A percentile compares a stretch with the other conserved stretches of the same genome.
phyloP scores from a whole-genome alignment of 768 basidiomycete species.

The Amanita polypyramis region DNA sequence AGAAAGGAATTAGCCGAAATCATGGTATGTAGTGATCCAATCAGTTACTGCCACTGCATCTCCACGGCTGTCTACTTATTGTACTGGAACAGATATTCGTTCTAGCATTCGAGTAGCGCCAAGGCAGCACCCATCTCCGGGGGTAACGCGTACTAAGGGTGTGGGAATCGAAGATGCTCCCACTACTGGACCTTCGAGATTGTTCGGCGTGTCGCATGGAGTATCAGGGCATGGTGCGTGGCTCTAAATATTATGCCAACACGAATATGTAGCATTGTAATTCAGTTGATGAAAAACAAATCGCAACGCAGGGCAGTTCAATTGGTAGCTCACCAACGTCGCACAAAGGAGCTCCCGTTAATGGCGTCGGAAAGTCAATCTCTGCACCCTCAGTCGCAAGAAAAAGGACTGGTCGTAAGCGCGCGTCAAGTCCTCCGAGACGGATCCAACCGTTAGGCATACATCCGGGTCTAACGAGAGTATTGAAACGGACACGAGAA shows the following conservation, averaged over 20 bases:
- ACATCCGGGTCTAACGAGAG: background rate
- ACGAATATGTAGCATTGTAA: background rate
- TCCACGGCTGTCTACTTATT: background rate
- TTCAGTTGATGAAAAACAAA: background rate
- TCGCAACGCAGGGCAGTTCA: background rate
- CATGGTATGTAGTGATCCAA: background rate
- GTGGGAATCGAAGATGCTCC: background rate
- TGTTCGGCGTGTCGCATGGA: background rate
- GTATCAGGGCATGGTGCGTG: background rate
- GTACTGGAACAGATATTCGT: background rate
- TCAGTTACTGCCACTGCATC: too few species aligned
- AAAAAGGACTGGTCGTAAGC: constrained; percentile 2
- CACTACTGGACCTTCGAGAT: background rate
- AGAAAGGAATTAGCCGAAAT: background rate
- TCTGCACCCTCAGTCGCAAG: background rate
- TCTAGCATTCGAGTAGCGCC: constrained; percentile 1
- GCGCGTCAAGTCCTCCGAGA: background rate
- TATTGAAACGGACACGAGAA: constrained; percentile 1
- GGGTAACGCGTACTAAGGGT: background rate
- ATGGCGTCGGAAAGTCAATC: background rate
- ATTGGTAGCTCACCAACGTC: background rate
- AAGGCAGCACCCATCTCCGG: constrained; percentile 1
- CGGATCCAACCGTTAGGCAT: background rate
- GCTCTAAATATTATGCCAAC: background rate
- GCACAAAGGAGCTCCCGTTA: background rate